Percentiles rank a stretch among this genome's conserved stretches.
Evolutionary conservation across 768 basidiomycete genomes (phyloP).

Genomic region (Tylopilus felleus): DNA sequence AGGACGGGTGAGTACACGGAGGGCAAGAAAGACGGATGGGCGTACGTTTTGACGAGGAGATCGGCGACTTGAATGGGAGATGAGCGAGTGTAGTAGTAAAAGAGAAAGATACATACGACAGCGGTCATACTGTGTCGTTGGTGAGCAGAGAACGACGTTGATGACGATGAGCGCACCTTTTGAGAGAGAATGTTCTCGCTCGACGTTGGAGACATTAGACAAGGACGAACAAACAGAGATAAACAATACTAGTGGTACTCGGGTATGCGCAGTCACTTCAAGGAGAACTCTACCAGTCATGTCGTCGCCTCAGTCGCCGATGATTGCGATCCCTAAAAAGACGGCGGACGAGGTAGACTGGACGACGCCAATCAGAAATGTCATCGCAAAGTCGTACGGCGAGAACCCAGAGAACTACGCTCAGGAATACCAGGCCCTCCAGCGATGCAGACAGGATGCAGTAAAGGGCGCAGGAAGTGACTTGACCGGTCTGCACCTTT

Average conservation of each 20-base stretch:
- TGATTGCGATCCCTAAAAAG: slow-evolving; percentile 92
- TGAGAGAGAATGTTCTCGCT: slow-evolving; percentile 89
- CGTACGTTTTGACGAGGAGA: slow-evolving; percentile 82
- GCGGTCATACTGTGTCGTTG: slow-evolving; percentile 65
- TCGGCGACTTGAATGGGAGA: slow-evolving; percentile 56
- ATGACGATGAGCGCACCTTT: slow-evolving; percentile 54
- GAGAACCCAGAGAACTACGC: slow-evolving; percentile 89
- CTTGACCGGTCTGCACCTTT: slow-evolving; percentile 63
- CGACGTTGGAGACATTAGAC: slow-evolving; percentile 56
- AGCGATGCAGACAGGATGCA: slow-evolving; percentile 93
- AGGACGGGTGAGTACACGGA: slow-evolving; percentile 7
- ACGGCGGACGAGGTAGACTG: slow-evolving; percentile 97
- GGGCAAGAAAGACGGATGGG: slow-evolving; percentile 4
- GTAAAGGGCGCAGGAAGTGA: slow-evolving; percentile 96
- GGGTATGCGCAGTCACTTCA: background rate
- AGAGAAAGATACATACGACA: slow-evolving; percentile 61
- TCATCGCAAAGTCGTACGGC: slow-evolving; percentile 90
- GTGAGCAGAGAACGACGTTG: background rate
- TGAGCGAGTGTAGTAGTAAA: background rate
- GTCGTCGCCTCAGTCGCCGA: slow-evolving; percentile 81
- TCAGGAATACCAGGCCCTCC: slow-evolving; percentile 78
- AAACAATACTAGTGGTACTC: slow-evolving; percentile 24
- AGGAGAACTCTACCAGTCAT: slow-evolving; percentile 32
- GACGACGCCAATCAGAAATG: slow-evolving; percentile 78
- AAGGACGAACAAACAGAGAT: slow-evolving; percentile 2